Base-by-base conservation (phyloP, 768 basidiomycete species). In the Solioccasus polychromus region DNA sequence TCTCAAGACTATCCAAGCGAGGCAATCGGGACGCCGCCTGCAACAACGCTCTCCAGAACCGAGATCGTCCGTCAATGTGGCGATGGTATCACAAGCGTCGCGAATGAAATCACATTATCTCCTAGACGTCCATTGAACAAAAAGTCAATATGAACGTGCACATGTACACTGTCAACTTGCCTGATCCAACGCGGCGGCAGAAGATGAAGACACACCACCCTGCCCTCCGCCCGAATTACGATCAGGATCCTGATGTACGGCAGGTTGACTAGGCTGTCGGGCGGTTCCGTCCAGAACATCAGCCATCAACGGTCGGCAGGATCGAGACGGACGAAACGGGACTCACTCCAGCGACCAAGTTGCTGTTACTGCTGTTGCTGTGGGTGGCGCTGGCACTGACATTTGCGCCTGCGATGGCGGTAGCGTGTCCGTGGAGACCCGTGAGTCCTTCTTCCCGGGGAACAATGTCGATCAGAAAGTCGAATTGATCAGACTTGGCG, bases 381-480 rank as follows among this genome's bases (percentile, higher is more conserved):
- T n/a, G n/a, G n/a, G n/a, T n/a, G n/a, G n/a, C n/a, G n/a, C n/a
- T n/a, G n/a, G n/a, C n/a, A n/a, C n/a, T n/a, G n/a, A n/a, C n/a
- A n/a, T n/a, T n/a, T n/a, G n/a, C n/a, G n/a, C n/a, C n/a, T n/a
- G n/a, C n/a, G n/a, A n/a, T n/a, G n/a, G n/a, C n/a, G n/a, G n/a
- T n/a, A n/a, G n/a, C n/a, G 1, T 39, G 1, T 12, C 51, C 37
- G 10, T 62, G 63, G 20, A 64, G 53, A 3, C 56, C 63, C 0
- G 53, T 52, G 20, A 65, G 20, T 0, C 63, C 64, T 47, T 91
- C 88, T 48, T 95, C 94, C 34, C 93, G 73, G 0, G 94, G 94
- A 1, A 95, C 85, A 47, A 96, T 92, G 66, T 97, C 95, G 62
- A 97, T 95, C 47, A 98, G 73, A 61, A 98, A 98, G 70, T 97